Evolutionary conservation across 2,329 filamentous ascomycete genomes (phyloP).

Genomic region (Fonsecaea pugnacius): DNA sequence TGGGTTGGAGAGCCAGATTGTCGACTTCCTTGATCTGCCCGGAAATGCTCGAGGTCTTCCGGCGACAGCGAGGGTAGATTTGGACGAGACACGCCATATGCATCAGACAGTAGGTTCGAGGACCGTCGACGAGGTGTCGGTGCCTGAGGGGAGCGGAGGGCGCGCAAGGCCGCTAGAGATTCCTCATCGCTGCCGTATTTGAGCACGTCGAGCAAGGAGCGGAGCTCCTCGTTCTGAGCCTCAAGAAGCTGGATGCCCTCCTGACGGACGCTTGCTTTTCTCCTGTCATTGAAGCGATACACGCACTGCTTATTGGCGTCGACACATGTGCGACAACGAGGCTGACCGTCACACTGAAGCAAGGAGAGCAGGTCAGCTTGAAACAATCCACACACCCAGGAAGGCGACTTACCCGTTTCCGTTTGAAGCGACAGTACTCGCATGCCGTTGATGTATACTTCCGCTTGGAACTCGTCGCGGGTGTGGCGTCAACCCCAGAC

Average conservation of each 20-base stretch:
- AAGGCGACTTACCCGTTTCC: not conserved
- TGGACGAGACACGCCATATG: not conserved
- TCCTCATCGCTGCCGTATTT: not conserved
- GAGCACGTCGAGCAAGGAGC: not conserved
- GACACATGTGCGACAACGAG: not conserved
- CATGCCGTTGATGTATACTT: not conserved
- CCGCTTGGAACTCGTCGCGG: not conserved
- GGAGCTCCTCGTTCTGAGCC: not conserved
- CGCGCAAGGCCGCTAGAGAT: not conserved
- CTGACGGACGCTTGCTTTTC: not conserved
- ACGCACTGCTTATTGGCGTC: conserved; percentile 1
- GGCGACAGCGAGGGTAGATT: not conserved
- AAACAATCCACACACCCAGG: not conserved
- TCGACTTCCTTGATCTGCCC: not conserved
- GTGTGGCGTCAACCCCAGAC: not conserved
- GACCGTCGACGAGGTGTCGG: not conserved
- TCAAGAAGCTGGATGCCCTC: not conserved
- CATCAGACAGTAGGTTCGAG: not conserved
- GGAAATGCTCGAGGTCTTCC: not conserved
- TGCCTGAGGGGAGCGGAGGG: not conserved
- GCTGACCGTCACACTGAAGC: not conserved
- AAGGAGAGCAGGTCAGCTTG: not conserved
- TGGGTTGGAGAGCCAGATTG: not conserved
- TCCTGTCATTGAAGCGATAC: conserved; percentile 4
- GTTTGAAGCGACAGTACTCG: conserved; percentile 1